These are phyloP conservation scores for Diplodia intermedia DNA, from an alignment of 2,329 filamentous ascomycete species.

Conservation along the genomic window DNA sequence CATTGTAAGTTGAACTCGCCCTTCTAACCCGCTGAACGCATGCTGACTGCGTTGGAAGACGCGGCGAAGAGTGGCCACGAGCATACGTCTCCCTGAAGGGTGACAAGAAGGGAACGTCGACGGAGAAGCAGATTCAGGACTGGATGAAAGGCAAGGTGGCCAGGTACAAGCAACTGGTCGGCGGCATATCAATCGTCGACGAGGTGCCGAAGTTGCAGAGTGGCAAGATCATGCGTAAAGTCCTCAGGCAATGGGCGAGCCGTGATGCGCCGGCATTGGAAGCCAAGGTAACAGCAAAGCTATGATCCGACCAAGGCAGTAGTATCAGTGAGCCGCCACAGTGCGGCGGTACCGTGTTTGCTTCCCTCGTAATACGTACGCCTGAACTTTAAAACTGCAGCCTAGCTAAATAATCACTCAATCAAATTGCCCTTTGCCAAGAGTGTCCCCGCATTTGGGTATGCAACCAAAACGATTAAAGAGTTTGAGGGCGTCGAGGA, in stretches of 20 bases:
- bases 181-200: slow-evolving; percentile 73
- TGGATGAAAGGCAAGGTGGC: slow-evolving; percentile 72
- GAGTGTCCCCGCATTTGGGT: not conserved
- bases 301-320: not conserved
- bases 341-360: not conserved
- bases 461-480: not conserved
- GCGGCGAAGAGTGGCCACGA: slow-evolving; percentile 50
- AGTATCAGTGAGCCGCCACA: not conserved
- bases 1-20: slow-evolving; percentile 47
- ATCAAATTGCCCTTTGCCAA: not conserved
- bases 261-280: slow-evolving; percentile 54
- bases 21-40: not conserved
- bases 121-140: slow-evolving; percentile 61
- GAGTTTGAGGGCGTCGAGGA: not conserved
- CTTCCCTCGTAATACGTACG: not conserved
- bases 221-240: slow-evolving; percentile 67
- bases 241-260: slow-evolving; percentile 65
- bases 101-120: slow-evolving; percentile 47
- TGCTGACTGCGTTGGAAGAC: not conserved
- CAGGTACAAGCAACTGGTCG: slow-evolving; percentile 71
- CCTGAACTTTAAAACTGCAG: not conserved
- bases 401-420: not conserved
- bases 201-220: slow-evolving; percentile 64
- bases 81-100: slow-evolving; percentile 62
- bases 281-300: slow-evolving; percentile 30